Evolutionary conservation across 2,329 filamentous ascomycete species (phyloP), one percentile per base, ranked within the genome.

Genomic region (Colletotrichum sp.): DNA sequence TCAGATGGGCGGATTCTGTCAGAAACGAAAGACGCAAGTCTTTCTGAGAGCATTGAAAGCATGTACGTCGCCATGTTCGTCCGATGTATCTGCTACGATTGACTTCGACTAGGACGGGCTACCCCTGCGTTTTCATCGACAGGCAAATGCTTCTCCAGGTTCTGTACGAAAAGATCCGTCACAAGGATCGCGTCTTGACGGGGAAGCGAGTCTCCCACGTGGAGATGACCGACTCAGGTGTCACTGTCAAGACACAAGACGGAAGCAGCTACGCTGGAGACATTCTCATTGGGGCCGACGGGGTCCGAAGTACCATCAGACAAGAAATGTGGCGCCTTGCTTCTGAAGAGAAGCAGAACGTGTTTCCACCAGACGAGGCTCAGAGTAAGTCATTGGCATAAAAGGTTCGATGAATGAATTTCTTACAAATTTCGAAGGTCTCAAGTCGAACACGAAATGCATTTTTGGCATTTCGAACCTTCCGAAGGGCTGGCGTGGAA

Each of bases 221-320:
- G 7, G 75, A 79, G 15, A 12, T 69, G 5, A 39, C 30, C 0
- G 62, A 72, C 4, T 59, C 71, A 74, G 3, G 34, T 26, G 78
- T 85, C 12, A 75, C 74, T 0, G 85, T 86, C 1, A 76, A 32
- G 2, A 84, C 82, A 1, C 60, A 74, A 7, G 81, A 84, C 21
- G 85, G 85, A 9, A 63, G 74, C 7, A 30, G 66, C 0, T 83
- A 82, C 63, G 39, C 72, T 2, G 86, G 85, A 1, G 80, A 82
- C 26, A 78, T 86, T 86, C 49, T 76, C 85, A 79, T 87, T 0
- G 85, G 86, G 0, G 82, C 83, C 1, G 86, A 88, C 55, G 86
- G 87, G 1, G 81, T 88, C 18, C 81, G 86, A 70, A 87, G 86
- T 76, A 77, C 69, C 0, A 80, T 85, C 2, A 78, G 86, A 4